Conservation (phyloP, 306 rosid species). For the Alnus glutinosa region DNA sequence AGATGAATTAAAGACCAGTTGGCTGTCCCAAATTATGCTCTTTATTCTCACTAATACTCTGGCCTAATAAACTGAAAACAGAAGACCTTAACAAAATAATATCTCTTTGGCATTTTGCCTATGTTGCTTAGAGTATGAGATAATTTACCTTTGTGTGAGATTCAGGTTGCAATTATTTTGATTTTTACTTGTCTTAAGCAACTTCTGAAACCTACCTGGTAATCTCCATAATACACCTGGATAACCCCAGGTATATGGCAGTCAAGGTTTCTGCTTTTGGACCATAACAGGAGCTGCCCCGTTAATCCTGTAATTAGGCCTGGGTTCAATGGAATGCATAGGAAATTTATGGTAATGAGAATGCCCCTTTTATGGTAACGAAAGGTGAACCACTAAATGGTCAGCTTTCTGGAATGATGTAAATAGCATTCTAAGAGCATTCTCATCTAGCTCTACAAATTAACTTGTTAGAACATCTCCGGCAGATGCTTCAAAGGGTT, state of each 20-base stretch:
- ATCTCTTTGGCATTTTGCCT: not conserved
- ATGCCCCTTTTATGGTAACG: not conserved
- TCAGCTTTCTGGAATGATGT: not conserved
- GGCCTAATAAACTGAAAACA: not conserved
- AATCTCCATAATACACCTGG: not conserved
- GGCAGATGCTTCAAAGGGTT: no score
- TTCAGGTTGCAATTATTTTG: not conserved
- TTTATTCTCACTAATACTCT: not conserved
- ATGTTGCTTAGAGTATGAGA: not conserved
- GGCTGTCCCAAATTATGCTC: not conserved
- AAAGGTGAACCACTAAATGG: not conserved
- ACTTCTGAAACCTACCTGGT: not conserved
- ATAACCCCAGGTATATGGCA: not conserved
- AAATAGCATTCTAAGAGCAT: not conserved
- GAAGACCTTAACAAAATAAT: not conserved
- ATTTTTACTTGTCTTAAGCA: not conserved
- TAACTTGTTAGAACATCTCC: not conserved
- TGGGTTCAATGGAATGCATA: not conserved
- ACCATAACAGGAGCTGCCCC: not conserved
- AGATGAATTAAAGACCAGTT: not conserved
- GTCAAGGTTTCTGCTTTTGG: not conserved
- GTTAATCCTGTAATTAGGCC: not conserved
- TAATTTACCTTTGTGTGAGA: not conserved
- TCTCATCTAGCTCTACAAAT: no score
- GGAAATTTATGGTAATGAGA: not conserved